Percentiles rank a stretch among this genome's conserved stretches.
phyloP scores from a whole-genome alignment of 2,329 filamentous ascomycete species.

The Myriosclerotinia duriaeana region DNA sequence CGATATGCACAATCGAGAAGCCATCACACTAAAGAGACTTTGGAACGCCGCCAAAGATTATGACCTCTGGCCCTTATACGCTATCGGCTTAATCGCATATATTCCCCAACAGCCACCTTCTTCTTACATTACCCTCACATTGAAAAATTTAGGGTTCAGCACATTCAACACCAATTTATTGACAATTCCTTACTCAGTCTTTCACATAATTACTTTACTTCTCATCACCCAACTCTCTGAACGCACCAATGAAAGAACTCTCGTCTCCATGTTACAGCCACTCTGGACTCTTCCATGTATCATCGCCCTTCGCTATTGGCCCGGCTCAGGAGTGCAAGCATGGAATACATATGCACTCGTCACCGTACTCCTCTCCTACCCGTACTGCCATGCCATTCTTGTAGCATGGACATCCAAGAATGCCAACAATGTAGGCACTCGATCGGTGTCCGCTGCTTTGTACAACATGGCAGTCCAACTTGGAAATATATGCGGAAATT shows the following conservation, averaged over 20 bases:
- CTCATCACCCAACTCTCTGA: constrained; percentile 49
- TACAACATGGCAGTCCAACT: constrained; percentile 54
- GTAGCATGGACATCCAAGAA: constrained; percentile 54
- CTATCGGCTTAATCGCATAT: constrained; percentile 49
- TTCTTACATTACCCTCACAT: constrained; percentile 55
- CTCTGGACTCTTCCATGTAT: constrained; percentile 47
- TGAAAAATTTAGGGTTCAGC: constrained; percentile 41
- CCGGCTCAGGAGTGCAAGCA: constrained; percentile 29
- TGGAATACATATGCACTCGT: constrained; percentile 45
- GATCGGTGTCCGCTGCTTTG: constrained; percentile 60
- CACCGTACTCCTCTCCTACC: constrained; percentile 37
- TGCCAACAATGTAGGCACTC: constrained; percentile 60
- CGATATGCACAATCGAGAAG: constrained; percentile 60
- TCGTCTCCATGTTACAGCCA: constrained; percentile 42
- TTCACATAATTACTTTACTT: constrained; percentile 48
- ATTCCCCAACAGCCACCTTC: constrained; percentile 51
- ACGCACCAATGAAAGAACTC: constrained; percentile 43
- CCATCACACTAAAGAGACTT: constrained; percentile 51
- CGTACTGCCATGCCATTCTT: constrained; percentile 39
- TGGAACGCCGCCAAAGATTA: constrained; percentile 57
- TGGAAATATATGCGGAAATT: constrained; percentile 44
- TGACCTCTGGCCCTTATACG: constrained; percentile 57
- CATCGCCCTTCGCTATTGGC: constrained; percentile 41
- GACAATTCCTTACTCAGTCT: constrained; percentile 47
- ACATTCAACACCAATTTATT: constrained; percentile 49